Conservation (phyloP, 2,329 filamentous ascomycete species). For the Apiospora malaysiana region DNA sequence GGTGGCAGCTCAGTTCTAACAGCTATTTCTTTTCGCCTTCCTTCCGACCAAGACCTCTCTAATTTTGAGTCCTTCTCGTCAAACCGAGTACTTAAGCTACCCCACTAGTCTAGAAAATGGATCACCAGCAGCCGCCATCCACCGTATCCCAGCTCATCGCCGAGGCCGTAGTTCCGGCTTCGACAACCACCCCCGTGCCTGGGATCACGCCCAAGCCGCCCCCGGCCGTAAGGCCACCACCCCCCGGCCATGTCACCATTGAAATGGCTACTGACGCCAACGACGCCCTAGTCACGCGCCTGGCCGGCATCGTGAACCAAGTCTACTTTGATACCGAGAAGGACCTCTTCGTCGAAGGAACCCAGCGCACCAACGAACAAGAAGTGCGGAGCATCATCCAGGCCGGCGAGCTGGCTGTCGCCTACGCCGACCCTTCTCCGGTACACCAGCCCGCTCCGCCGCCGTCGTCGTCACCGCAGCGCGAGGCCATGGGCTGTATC, state of each 20-base stretch:
- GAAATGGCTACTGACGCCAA: slow-evolving; percentile 29
- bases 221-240: not conserved
- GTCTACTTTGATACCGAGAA: slow-evolving; percentile 63
- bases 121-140: not conserved
- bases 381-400: slow-evolving; percentile 32
- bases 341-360: slow-evolving; percentile 45
- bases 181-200: slow-evolving; percentile 23
- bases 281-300: slow-evolving; percentile 27
- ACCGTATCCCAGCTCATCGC: slow-evolving; percentile 21
- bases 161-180: slow-evolving; percentile 25
- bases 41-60: not conserved
- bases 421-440: slow-evolving; percentile 11
- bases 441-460: not conserved
- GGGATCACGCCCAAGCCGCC: not conserved
- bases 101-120: not conserved
- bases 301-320: slow-evolving; percentile 32
- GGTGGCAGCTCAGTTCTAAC: too few relatives aligned
- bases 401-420: slow-evolving; percentile 33
- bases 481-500: slow-evolving; percentile 34
- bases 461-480: too few relatives aligned
- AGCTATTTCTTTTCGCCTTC: too few relatives aligned
- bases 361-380: slow-evolving; percentile 31
- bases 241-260: slow-evolving; percentile 23
- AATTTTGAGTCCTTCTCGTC: too few relatives aligned
- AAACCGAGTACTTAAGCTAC: too few relatives aligned